These are phyloP conservation scores for Yamadazyma epiphylla DNA, from an alignment of 1,139 yeast genomes.

Conservation along the genomic window DNA sequence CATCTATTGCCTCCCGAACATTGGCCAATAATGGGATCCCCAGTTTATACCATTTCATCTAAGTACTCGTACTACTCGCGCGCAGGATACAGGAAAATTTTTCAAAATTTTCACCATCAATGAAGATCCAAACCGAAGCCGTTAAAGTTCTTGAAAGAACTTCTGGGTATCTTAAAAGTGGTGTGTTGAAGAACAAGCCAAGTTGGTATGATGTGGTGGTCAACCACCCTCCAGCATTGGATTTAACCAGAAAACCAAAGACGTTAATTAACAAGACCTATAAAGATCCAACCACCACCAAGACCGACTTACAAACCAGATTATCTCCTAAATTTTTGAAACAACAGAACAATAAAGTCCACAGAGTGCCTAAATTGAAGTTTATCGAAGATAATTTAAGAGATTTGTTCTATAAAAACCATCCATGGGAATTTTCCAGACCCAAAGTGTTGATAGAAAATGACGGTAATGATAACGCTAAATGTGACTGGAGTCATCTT, in stretches of 20 bases:
- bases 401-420: constrained; percentile 79
- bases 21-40: constrained; percentile 2
- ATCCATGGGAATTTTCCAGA: constrained; percentile 97
- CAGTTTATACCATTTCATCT: constrained; percentile 1
- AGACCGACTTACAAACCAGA: constrained; percentile 49
- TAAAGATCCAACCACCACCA: constrained; percentile 17
- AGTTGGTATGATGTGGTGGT: constrained; percentile 86
- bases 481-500: constrained; percentile 74
- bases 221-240: constrained; percentile 70
- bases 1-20: constrained; percentile 1
- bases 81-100: constrained; percentile 4
- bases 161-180: constrained; percentile 64
- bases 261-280: constrained; percentile 17
- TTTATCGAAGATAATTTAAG: constrained; percentile 84
- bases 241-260: constrained; percentile 50
- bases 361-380: constrained; percentile 57
- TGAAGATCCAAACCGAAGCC: constrained; percentile 71
- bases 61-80: constrained; percentile 1
- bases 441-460: constrained; percentile 87
- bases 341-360: constrained; percentile 25
- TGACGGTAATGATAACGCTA: constrained; percentile 48
- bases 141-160: constrained; percentile 72
- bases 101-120: constrained; percentile 14
- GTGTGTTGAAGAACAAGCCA: constrained; percentile 66
- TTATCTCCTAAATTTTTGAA: constrained; percentile 19